Evolutionary conservation across 1,284 basidiomycete species (phyloP).

Genomic region (Pisolithus thermaeus): DNA sequence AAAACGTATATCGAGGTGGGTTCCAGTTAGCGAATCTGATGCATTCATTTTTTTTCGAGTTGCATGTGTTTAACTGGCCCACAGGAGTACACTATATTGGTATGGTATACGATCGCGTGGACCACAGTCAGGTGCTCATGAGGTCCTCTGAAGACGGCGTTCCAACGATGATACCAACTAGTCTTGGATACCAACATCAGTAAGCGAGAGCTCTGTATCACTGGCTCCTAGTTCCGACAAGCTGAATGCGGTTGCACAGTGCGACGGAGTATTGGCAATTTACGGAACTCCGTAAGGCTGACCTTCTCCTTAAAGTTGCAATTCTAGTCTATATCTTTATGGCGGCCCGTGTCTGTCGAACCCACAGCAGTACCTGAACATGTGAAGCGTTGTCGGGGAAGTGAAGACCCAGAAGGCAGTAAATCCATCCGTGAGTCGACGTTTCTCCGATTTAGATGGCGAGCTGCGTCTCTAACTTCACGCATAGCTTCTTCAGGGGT

Average conservation of each 20-base stretch:
- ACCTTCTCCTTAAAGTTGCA: slow-evolving; percentile 4
- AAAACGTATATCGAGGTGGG: slow-evolving; percentile 36
- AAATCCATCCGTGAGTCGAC: slow-evolving; percentile 33
- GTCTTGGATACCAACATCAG: slow-evolving; percentile 41
- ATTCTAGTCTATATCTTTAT: slow-evolving; percentile 1
- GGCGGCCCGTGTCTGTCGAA: background rate
- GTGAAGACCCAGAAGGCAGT: slow-evolving; percentile 38
- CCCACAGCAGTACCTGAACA: slow-evolving; percentile 26
- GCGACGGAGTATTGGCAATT: slow-evolving; percentile 43
- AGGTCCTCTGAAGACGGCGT: slow-evolving; percentile 34
- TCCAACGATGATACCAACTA: slow-evolving; percentile 36
- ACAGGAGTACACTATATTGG: slow-evolving; percentile 37
- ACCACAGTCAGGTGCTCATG: background rate
- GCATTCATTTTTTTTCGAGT: too few relatives aligned
- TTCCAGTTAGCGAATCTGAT: background rate
- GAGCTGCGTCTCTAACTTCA: background rate
- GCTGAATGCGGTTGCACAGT: slow-evolving; percentile 16
- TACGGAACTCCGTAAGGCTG: slow-evolving; percentile 29
- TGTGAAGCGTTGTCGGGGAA: slow-evolving; percentile 31
- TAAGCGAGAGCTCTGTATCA: slow-evolving; percentile 16
- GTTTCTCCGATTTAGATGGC: background rate
- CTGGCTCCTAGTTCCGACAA: too few relatives aligned
- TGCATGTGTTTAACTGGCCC: background rate
- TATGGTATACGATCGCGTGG: slow-evolving; percentile 10
- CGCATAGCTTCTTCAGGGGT: slow-evolving; percentile 35